Evolutionary conservation across 805 yeast genomes (phyloP).

Genomic region (Komagataella mondaviorum): DNA sequence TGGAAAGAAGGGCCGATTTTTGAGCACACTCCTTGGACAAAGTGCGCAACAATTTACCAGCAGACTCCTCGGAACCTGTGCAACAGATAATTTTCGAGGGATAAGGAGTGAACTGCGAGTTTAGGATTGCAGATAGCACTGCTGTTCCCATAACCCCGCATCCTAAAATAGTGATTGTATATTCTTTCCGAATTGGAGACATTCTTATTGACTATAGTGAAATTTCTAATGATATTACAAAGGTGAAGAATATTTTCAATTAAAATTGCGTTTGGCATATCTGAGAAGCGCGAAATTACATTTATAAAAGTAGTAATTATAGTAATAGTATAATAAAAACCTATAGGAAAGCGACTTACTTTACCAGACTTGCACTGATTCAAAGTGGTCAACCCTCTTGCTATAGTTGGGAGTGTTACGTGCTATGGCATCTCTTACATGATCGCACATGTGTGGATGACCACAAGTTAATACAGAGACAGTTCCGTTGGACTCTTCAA

Average conservation of each 20-base stretch:
- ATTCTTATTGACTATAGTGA: neutral
- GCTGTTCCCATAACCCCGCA: conserved; percentile 97
- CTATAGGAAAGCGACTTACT: neutral
- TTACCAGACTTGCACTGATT: conserved; percentile 67
- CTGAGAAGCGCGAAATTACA: neutral
- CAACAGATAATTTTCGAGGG: conserved; percentile 74
- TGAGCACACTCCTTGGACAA: too few species aligned
- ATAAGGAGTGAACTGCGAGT: conserved; percentile 31
- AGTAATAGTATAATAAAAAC: neutral
- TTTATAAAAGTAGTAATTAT: too few species aligned
- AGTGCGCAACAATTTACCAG: conserved; percentile 34
- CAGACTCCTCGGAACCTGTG: conserved; percentile 43
- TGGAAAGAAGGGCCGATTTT: too few species aligned
- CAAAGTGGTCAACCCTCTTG: conserved; percentile 52
- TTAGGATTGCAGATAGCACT: conserved; percentile 65
- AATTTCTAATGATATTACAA: neutral
- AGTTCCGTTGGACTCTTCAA: conserved; percentile 20
- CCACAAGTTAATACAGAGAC: conserved; percentile 37
- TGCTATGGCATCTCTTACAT: conserved; percentile 32
- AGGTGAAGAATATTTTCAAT: too few species aligned
- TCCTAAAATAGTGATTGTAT: conserved; percentile 58
- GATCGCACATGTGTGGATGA: conserved; percentile 35
- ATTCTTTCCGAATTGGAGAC: neutral
- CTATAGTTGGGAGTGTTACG: conserved; percentile 12
- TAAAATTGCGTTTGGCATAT: neutral